Conservation (phyloP, 768 basidiomycete species). For the Hebeloma cylindrosporum region DNA sequence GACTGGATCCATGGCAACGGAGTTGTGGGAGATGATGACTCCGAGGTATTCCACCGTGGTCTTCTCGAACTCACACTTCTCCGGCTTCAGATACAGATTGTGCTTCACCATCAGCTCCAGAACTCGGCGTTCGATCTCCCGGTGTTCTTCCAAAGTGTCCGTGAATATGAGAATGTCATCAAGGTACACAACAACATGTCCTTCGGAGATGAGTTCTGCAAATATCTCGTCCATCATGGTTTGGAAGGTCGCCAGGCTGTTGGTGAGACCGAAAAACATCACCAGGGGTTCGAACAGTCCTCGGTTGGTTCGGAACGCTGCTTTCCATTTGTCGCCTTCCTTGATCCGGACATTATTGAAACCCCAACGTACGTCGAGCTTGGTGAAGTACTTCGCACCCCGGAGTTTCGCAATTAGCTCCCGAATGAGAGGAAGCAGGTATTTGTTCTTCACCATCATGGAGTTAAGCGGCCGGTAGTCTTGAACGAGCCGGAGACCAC, state of each 20-base stretch:
- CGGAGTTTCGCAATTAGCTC: too few species aligned
- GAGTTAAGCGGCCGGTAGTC: constrained; percentile 30
- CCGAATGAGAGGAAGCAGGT: constrained; percentile 30
- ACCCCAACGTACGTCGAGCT: too few species aligned
- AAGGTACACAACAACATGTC: too few species aligned
- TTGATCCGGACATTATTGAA: too few species aligned
- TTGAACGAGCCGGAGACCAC: constrained; percentile 23
- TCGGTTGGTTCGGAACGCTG: constrained; percentile 35
- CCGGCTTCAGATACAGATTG: too few species aligned
- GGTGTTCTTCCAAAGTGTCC: constrained; percentile 16
- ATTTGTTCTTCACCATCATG: constrained; percentile 27
- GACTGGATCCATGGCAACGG: constrained; percentile 36
- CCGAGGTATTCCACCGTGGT: constrained; percentile 34
- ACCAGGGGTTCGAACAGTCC: constrained; percentile 37
- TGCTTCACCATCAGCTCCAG: constrained; percentile 23
- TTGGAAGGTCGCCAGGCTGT: too few species aligned
- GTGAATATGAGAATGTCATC: constrained; percentile 27
- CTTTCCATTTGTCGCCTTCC: constrained; percentile 45
- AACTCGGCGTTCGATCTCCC: constrained; percentile 7
- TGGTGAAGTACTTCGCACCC: too few species aligned
- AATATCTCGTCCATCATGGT: too few species aligned
- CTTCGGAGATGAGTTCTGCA: too few species aligned
- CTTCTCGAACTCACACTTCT: constrained; percentile 37
- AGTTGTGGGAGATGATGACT: constrained; percentile 17
- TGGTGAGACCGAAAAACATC: constrained; percentile 37